Percentiles rank a stretch among this genome's conserved stretches.
These are phyloP conservation scores for Mycena maculata DNA, from an alignment of 768 basidiomycete genomes.

Conservation along the genomic window DNA sequence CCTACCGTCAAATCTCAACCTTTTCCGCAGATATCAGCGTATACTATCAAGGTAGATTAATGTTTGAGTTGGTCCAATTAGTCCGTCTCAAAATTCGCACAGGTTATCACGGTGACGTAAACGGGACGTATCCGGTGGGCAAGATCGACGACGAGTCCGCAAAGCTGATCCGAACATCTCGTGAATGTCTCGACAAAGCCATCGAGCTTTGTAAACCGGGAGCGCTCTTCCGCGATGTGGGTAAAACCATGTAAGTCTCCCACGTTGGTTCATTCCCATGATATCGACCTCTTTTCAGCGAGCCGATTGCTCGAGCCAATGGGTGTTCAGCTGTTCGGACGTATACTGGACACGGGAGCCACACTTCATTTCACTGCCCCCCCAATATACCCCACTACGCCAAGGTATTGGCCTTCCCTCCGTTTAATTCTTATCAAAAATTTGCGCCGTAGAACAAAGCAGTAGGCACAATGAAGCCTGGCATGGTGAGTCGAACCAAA, in stretches of 20 bases:
- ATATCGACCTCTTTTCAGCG: conserved; percentile 55
- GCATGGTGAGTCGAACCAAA: conserved; percentile 72
- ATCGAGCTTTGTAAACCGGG: conserved; percentile 97
- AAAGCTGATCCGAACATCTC: conserved; percentile 85
- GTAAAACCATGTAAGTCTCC: conserved; percentile 81
- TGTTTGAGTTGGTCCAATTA: conserved; percentile 8
- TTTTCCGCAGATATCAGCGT: conserved; percentile 75
- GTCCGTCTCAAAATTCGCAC: conserved; percentile 4
- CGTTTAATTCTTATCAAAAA: not conserved
- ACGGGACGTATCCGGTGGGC: conserved; percentile 93
- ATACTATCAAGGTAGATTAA: conserved; percentile 75
- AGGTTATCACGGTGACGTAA: conserved; percentile 95
- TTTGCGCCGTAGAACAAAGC: conserved; percentile 71
- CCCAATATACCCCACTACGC: conserved; percentile 97
- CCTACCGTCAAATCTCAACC: conserved; percentile 27
- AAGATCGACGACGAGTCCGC: conserved; percentile 84
- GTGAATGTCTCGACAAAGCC: conserved; percentile 86
- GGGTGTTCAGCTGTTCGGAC: conserved; percentile 92
- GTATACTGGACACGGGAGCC: conserved; percentile 93
- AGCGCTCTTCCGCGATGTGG: conserved; percentile 87
- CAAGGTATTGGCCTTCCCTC: conserved; percentile 50
- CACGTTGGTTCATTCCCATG: not conserved
- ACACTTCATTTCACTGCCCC: conserved; percentile 83
- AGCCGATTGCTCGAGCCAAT: conserved; percentile 84
- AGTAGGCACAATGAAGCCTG: conserved; percentile 91